These are phyloP conservation scores for Moniliella sp. DNA, from an alignment of 1,284 basidiomycete genomes.

Conservation along the genomic window DNA sequence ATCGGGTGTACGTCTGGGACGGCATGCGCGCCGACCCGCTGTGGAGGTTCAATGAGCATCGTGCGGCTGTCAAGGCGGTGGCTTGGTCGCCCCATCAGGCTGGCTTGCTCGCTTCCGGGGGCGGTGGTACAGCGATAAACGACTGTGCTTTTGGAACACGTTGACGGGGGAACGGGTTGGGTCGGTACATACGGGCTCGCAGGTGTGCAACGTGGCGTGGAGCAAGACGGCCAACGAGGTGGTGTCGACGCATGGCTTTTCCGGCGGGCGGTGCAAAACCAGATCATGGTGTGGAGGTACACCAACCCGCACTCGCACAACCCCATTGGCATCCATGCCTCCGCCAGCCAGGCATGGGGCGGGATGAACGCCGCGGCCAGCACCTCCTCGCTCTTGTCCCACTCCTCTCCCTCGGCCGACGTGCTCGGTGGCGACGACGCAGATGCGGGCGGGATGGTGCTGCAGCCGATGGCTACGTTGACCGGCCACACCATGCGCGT, in stretches of 20 bases:
- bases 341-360: too few species aligned
- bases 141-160: constrained; percentile 91
- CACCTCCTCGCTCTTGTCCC: too few species aligned
- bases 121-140: constrained; percentile 89
- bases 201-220: constrained; percentile 88
- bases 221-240: constrained; percentile 78
- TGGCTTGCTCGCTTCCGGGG: constrained; percentile 79
- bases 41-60: constrained; percentile 85
- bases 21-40: constrained; percentile 42
- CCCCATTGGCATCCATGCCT: too few species aligned
- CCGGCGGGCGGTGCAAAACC: constrained; percentile 81
- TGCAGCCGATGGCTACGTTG: constrained; percentile 53
- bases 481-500: constrained; percentile 73
- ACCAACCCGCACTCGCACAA: too few species aligned
- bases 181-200: constrained; percentile 27
- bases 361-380: too few species aligned
- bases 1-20: constrained; percentile 94
- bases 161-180: constrained; percentile 56
- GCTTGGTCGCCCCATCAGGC: constrained; percentile 90
- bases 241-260: constrained; percentile 91
- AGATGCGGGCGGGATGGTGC: too few species aligned
- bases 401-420: too few species aligned
- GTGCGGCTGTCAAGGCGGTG: constrained; percentile 86
- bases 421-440: too few species aligned
- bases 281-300: constrained; percentile 95